Percentiles rank a stretch among this genome's conserved stretches.
Evolutionary conservation across 305 asterid species (phyloP).

Genomic region (Solanum hybrid): DNA sequence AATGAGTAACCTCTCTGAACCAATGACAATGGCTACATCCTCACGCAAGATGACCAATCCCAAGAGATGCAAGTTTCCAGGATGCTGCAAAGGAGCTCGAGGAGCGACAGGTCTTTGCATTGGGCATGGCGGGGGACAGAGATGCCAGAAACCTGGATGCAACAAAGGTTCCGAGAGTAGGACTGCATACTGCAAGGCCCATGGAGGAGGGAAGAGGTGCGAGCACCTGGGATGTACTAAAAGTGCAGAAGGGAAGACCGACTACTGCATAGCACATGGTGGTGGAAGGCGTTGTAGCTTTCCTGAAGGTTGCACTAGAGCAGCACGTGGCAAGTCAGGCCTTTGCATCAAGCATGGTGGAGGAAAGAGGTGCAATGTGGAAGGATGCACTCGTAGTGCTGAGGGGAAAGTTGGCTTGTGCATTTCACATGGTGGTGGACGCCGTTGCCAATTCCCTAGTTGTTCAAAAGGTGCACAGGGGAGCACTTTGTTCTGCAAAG

Average conservation of each 20-base stretch:
- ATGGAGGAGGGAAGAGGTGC: slow-evolving; percentile 90
- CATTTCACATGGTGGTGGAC: slow-evolving; percentile 92
- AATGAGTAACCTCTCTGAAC: slow-evolving; percentile 52
- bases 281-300: slow-evolving; percentile 76
- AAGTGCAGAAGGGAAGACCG: slow-evolving; percentile 86
- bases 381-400: slow-evolving; percentile 79
- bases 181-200: slow-evolving; percentile 86
- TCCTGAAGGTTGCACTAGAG: slow-evolving; percentile 60
- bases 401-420: slow-evolving; percentile 87
- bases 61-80: slow-evolving; percentile 61
- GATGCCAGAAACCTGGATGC: slow-evolving; percentile 88
- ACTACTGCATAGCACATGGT: slow-evolving; percentile 83
- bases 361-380: slow-evolving; percentile 80
- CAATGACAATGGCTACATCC: slow-evolving; percentile 41
- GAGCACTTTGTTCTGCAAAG: slow-evolving; percentile 54
- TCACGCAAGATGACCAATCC: slow-evolving; percentile 34
- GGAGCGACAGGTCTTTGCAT: slow-evolving; percentile 85
- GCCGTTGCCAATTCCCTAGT: slow-evolving; percentile 53
- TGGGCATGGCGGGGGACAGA: slow-evolving; percentile 90
- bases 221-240: slow-evolving; percentile 82
- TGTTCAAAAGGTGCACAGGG: slow-evolving; percentile 87
- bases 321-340: slow-evolving; percentile 88
- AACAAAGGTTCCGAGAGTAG: slow-evolving; percentile 87
- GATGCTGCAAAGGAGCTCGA: slow-evolving; percentile 75
- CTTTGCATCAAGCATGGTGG: slow-evolving; percentile 93